These are phyloP conservation scores for Capronia coronata DNA, from an alignment of 2,329 filamentous ascomycete genomes.

Conservation along the genomic window DNA sequence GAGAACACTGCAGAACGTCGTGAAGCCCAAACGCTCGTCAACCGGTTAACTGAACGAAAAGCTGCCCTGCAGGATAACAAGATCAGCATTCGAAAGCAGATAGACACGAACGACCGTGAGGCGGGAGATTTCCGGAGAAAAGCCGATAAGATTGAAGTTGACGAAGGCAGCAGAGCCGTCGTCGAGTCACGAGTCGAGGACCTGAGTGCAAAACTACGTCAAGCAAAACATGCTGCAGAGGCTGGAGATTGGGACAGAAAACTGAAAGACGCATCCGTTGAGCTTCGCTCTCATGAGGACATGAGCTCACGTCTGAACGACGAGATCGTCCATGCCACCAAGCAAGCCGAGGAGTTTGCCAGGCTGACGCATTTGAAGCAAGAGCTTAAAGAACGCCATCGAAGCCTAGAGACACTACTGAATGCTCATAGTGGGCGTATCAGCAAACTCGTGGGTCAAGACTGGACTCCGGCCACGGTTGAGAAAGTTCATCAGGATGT, in stretches of 20 bases:
- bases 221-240: constrained; percentile 58
- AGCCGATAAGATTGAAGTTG: constrained; percentile 66
- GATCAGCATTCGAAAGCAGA: constrained; percentile 64
- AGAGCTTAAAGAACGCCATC: constrained; percentile 65
- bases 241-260: constrained; percentile 63
- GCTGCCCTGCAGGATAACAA: constrained; percentile 68
- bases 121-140: constrained; percentile 60
- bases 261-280: constrained; percentile 59
- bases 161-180: constrained; percentile 75
- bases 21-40: constrained; percentile 64
- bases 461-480: constrained; percentile 64
- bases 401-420: constrained; percentile 69
- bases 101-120: constrained; percentile 66
- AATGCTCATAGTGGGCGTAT: constrained; percentile 69
- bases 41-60: constrained; percentile 66
- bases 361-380: constrained; percentile 77
- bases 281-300: constrained; percentile 63
- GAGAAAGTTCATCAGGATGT: constrained; percentile 63
- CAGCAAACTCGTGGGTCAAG: constrained; percentile 53
- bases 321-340: constrained; percentile 79
- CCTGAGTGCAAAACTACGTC: constrained; percentile 56
- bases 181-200: constrained; percentile 69
- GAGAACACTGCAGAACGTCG: constrained; percentile 69
- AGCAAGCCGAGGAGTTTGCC: constrained; percentile 73
- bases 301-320: constrained; percentile 64